Base-by-base conservation (phyloP, 495 filamentous ascomycete genomes). In the Articulospora tetracladia region DNA sequence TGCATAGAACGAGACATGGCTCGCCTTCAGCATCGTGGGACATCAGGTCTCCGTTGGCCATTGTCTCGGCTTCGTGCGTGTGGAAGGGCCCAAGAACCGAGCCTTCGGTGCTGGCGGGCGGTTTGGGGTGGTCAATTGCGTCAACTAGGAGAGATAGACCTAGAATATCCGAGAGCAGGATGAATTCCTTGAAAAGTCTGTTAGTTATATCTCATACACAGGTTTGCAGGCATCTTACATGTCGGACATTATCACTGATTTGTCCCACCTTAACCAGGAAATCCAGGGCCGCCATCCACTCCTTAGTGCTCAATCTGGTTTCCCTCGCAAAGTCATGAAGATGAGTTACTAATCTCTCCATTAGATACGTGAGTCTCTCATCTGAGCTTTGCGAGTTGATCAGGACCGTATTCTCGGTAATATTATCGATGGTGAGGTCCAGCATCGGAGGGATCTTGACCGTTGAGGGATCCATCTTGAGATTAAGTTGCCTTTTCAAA, bases 21-120 rank as follows among this genome's bases (percentile, higher is more conserved):
- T 85, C 81, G 22, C 89, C 89, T 30, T 78, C 74, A 0, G 84
- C 78, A 65, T 93, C 90, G 59, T 84, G 83, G 15, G 88, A 86
- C 78, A 97, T 92, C 65, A 68, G 67, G 20, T 79, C 74, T 25
- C 92, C 93, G 60, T 85, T 74, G 13, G 78, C 54, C 44, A 89
- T 77, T 30, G 78, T 70, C 25, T 86, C 79, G 2, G 93, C 91
- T 66, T 96, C 92, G 73, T 96, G 89, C 1, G 91, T 93, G 78
- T 97, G 92, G 79, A 96, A 97, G 47, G 93, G 93, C 0, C 93
- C 93, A 0, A 97, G 83, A 27, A 97, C 90, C 2, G 92, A 92
- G 51, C 92, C 90, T 72, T 96, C 92, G 17, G 92, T 97, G 47
- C 83, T 81, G 39, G 73, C 70, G 0, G 83, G 68, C 0, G 89